Base-by-base conservation (phyloP, 2,329 filamentous ascomycete genomes). In the Cladorrhinum sp. region DNA sequence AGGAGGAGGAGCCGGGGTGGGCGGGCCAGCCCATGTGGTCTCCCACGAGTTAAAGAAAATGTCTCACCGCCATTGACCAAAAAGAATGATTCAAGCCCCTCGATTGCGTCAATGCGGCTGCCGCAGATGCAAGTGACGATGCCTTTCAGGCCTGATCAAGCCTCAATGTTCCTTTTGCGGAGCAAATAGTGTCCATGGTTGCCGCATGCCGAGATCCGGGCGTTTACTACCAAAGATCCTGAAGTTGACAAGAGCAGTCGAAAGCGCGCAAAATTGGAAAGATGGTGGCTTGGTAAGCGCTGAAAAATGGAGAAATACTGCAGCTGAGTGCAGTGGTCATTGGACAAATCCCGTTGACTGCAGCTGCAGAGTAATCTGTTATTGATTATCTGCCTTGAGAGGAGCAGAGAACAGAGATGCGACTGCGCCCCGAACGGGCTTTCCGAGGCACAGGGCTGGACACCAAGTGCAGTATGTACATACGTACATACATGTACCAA, bases 71-170 rank as follows among this genome's bases (percentile, higher is more conserved):
- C 52, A 51, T 56, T 26, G 8, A 42, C 24, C 51, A 36, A 16
- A 10, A 16, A 36, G 12, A 30, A 10, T 10, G 26, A 9, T 51
- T 46, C 18, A 49, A 56, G 24, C 33, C 42, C n/a, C 42, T 46
- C 42, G 42, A 61, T 62, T 57, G 60, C 53, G 60, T 60, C 63
- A 64, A 59, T 61, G 60, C 63, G 60, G 60, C 55, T 55, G 51
- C 55, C 18, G 23, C 57, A 54, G 58, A 23, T 61, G 52, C 46
- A 42, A 49, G 53, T 50, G 52, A 55, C 28, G 24, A 46, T 30
- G 12, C 36, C 16, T 21, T 21, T 14, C 21, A 8, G 33, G 30
- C 26, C 16, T 12, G 30, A n/a, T 48, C 23, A 23, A 21, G 23
- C 10, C 23, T 42, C 23, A 2, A 48, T 24, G n/a, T n/a, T n/a